These are phyloP conservation scores for Podospora pseudoanserina DNA, from an alignment of 495 filamentous ascomycete species.

Conservation along the genomic window DNA sequence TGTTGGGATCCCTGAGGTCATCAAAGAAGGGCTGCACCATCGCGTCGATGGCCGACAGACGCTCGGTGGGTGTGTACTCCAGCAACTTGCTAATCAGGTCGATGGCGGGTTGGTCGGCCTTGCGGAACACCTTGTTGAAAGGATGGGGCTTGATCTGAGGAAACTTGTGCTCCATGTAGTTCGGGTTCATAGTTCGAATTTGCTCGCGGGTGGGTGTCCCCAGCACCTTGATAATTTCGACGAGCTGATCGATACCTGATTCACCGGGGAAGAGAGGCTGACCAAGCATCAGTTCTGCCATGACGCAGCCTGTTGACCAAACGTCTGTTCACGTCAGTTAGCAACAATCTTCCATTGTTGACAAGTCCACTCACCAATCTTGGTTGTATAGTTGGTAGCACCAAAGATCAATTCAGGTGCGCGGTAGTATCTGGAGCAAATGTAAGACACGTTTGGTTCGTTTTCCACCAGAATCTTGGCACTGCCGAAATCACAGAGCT, in stretches of 20 bases:
- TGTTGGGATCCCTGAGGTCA: constrained; percentile 84
- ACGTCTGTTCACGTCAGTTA: constrained; percentile 62
- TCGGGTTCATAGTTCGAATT: constrained; percentile 99
- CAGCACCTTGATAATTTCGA: constrained; percentile 99
- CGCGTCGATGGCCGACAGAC: constrained; percentile 87
- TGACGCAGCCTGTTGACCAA: constrained; percentile 98
- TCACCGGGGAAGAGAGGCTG: constrained; percentile 99
- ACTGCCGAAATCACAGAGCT: constrained; percentile 98
- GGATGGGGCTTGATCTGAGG: constrained; percentile 99
- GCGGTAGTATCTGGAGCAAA: constrained; percentile 98
- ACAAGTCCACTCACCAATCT: constrained; percentile 72
- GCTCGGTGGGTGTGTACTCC: constrained; percentile 96
- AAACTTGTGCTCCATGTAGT: constrained; percentile 99
- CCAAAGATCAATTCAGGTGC: constrained; percentile 98
- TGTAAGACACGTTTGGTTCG: constrained; percentile 99
- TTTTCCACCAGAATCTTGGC: constrained; percentile 99
- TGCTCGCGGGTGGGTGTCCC: constrained; percentile 97
- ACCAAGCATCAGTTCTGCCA: constrained; percentile 98
- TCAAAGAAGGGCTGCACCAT: constrained; percentile 99
- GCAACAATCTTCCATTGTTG: constrained; percentile 10
- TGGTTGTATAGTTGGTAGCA: constrained; percentile 98
- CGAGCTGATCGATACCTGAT: constrained; percentile 96
- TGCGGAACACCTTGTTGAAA: constrained; percentile 98
- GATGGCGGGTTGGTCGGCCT: constrained; percentile 86
- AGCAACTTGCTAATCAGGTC: constrained; percentile 90